phyloP scores from a whole-genome alignment of 2,329 filamentous ascomycete species.

The Emergomyces orientalis region DNA sequence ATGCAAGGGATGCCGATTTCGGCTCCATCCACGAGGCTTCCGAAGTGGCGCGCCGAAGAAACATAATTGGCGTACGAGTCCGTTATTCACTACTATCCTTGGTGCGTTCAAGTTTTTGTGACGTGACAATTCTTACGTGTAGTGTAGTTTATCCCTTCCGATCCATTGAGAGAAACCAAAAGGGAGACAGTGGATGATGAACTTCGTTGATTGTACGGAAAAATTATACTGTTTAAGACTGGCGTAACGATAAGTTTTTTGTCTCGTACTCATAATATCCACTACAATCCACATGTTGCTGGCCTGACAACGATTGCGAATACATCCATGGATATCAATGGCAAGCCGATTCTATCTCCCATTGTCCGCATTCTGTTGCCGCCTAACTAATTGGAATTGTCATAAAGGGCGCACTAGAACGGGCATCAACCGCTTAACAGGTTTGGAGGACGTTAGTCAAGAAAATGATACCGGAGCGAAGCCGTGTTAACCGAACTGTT shows the following conservation, averaged over 20 bases:
- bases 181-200: neutral
- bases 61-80: neutral
- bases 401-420: neutral
- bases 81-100: too few species aligned
- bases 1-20: neutral
- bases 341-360: neutral
- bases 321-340: neutral
- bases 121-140: neutral
- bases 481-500: conserved; percentile 6
- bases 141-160: neutral
- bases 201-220: neutral
- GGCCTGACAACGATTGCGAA: neutral
- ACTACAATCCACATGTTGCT: neutral
- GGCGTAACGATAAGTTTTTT: too few species aligned
- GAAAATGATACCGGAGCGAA: neutral
- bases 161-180: neutral
- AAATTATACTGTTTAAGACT: neutral
- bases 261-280: too few species aligned
- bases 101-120: neutral
- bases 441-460: neutral
- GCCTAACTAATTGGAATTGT: neutral
- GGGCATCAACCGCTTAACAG: neutral
- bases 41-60: neutral
- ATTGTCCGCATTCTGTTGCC: neutral
- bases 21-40: neutral